Base-by-base conservation (phyloP, 768 basidiomycete species). In the Rhizopogon salebrosus region DNA sequence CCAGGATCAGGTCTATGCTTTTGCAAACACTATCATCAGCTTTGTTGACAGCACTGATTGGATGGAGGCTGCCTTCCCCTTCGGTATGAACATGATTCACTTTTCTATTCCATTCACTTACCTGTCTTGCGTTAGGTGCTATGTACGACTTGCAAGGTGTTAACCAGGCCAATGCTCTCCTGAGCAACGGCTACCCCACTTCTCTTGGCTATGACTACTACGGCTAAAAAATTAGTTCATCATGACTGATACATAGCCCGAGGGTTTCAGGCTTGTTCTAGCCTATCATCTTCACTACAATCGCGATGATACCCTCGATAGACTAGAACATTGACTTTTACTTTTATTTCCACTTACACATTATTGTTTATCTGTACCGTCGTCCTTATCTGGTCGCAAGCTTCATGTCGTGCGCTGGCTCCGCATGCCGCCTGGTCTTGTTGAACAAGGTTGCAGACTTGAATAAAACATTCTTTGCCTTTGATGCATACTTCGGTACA, bases 111-210 rank as follows among this genome's bases (percentile, higher is more conserved):
- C 37, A 5, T 40, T 42, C 6, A 24, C 56, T 68, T 5, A 67
- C 39, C 5, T 5, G 3, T 49, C 18, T 43, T 38, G 1, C 7
- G 49, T n/a, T 36, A 84, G 85, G 83, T 60, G 68, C 74, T 34
- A 80, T 87, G 77, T 61, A 72, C 36, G 65, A 80, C 55, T 70
- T 85, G 72, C 67, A 71, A 43, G 75, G 76, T 46, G 85, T 91
- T 59, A 80, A 83, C 70, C 53, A 62, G 9, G 60, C 64, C 27
- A 83, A 90, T 63, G 59, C 68, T 31, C 72, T 92, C 37, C 73
- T 89, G 70, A 63, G 53, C 18, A 22, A 54, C 23, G 64, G 71
- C 49, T 77, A 77, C 36, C 85, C 83, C 23, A 87, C 73, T 20
- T 58, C 55, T 0, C 79, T 91, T 26, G 89, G 78, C 29, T 52